These are phyloP conservation scores for Populus nigra DNA, from an alignment of 345 rosid genomes.

Conservation along the genomic window DNA sequence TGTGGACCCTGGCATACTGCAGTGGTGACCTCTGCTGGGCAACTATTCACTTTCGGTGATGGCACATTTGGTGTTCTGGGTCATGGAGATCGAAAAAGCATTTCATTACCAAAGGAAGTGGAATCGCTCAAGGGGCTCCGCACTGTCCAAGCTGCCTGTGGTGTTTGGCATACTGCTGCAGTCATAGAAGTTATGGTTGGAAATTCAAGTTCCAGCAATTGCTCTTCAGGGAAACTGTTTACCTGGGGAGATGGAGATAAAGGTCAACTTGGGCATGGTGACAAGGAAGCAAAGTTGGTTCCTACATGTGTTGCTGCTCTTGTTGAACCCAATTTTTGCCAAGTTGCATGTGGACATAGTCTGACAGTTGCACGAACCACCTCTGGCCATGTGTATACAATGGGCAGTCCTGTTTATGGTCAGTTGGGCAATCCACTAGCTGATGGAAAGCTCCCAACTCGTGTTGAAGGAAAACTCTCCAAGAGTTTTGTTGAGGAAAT, in stretches of 20 bases:
- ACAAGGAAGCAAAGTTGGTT: constrained; percentile 83
- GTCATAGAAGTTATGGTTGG: constrained; percentile 97
- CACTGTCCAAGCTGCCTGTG: constrained; percentile 76
- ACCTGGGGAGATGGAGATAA: constrained; percentile 99
- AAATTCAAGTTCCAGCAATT: constrained; percentile 83
- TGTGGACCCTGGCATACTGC: constrained; percentile 92
- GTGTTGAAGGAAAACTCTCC: constrained; percentile 83
- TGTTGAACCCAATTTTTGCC: constrained; percentile 91
- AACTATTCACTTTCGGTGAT: constrained; percentile 74
- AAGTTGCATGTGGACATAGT: constrained; percentile 94
- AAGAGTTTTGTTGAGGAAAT: constrained; percentile 90
- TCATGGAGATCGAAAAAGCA: constrained; percentile 65
- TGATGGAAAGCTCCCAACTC: constrained; percentile 80
- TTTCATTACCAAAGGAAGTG: constrained; percentile 69
- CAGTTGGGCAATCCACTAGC: constrained; percentile 89
- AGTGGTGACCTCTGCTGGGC: constrained; percentile 73
- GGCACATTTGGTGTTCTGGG: constrained; percentile 83
- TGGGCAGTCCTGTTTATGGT: constrained; percentile 97
- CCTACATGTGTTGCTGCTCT: constrained; percentile 98
- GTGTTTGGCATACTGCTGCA: constrained; percentile 91
- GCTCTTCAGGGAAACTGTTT: constrained; percentile 91
- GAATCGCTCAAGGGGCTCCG: constrained; percentile 76
- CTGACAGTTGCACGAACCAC: constrained; percentile 87
- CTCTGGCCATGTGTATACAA: constrained; percentile 81
- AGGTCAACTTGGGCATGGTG: constrained; percentile 96